phyloP scores from a whole-genome alignment of 129 eudicot genomes.

The Mikania micrantha region DNA sequence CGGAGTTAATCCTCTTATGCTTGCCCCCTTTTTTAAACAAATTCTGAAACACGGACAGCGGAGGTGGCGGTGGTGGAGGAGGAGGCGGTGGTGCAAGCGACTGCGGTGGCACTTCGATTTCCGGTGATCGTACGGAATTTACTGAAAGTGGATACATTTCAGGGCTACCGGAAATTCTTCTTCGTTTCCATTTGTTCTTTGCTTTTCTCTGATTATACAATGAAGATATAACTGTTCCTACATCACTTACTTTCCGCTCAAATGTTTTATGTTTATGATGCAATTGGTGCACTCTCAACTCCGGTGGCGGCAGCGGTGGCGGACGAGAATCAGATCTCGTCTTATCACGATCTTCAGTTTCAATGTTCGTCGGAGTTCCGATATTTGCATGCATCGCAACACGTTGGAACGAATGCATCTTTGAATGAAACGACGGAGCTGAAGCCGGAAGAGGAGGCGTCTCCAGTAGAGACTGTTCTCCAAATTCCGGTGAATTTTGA shows the following conservation, averaged over 20 bases:
- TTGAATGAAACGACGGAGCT: conserved; percentile 2
- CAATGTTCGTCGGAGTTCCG: background rate
- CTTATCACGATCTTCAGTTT: conserved; percentile 7
- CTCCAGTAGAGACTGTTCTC: background rate
- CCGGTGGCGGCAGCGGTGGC: conserved; percentile 23
- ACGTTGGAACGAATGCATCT: conserved; percentile 37
- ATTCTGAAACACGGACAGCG: conserved; percentile 47
- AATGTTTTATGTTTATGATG: conserved; percentile 10
- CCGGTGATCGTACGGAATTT: conserved; percentile 19
- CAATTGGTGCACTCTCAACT: conserved; percentile 6
- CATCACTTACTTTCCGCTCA: conserved; percentile 46
- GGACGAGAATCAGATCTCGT: conserved; percentile 5
- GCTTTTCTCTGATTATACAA: conserved; percentile 52
- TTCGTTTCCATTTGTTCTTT: conserved; percentile 36
- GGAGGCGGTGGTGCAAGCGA: conserved; percentile 21
- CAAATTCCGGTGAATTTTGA: background rate
- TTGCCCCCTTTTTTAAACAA: conserved; percentile 51
- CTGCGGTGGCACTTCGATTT: conserved; percentile 13
- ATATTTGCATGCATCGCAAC: conserved; percentile 23
- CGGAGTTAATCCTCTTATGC: conserved; percentile 51
- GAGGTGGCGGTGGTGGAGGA: conserved; percentile 33
- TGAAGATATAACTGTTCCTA: conserved; percentile 61
- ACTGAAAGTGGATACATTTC: conserved; percentile 25
- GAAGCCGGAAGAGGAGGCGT: conserved; percentile 31
- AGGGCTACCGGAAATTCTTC: conserved; percentile 30